These are phyloP conservation scores for Colletotrichum trifolii DNA, from an alignment of 2,329 filamentous ascomycete genomes.

Conservation along the genomic window DNA sequence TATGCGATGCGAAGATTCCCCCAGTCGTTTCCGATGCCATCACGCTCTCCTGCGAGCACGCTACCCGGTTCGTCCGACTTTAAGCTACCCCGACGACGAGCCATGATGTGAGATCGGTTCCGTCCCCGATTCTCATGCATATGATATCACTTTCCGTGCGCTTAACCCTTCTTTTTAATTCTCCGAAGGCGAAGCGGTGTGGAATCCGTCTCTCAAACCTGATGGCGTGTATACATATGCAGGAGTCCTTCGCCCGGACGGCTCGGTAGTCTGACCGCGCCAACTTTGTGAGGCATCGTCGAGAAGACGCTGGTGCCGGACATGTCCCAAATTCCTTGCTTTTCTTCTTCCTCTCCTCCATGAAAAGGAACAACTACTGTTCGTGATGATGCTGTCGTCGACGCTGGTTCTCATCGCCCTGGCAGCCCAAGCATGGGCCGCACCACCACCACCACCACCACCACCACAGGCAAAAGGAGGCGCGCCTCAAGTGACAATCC, in stretches of 20 bases:
- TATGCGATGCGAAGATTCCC: slow-evolving; percentile 11
- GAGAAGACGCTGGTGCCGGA: not conserved
- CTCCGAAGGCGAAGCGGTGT: slow-evolving; percentile 1
- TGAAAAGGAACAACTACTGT: no score
- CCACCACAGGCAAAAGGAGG: slow-evolving; percentile 4
- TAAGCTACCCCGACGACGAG: slow-evolving; percentile 5
- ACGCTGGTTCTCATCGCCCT: slow-evolving; percentile 1
- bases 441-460: slow-evolving; percentile 6
- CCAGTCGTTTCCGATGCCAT: slow-evolving; percentile 3
- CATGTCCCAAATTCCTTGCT: no score
- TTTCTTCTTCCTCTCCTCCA: not conserved
- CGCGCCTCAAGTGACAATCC: slow-evolving; percentile 23
- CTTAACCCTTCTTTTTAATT: not conserved
- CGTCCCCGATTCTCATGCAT: slow-evolving; percentile 1
- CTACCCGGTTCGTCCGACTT: slow-evolving; percentile 30
- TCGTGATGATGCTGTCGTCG: slow-evolving; percentile 3
- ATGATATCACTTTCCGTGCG: slow-evolving; percentile 22
- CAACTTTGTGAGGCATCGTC: no score
- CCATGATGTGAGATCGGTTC: not conserved
- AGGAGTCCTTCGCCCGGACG: not conserved
- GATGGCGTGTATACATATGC: slow-evolving; percentile 6
- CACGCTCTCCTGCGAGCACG: not conserved
- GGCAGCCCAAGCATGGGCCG: slow-evolving; percentile 1
- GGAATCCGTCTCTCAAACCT: not conserved
- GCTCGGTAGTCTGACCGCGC: no score